Evolutionary conservation across 257 asterid species (phyloP).

Genomic region (Schizonepeta tenuifolia): DNA sequence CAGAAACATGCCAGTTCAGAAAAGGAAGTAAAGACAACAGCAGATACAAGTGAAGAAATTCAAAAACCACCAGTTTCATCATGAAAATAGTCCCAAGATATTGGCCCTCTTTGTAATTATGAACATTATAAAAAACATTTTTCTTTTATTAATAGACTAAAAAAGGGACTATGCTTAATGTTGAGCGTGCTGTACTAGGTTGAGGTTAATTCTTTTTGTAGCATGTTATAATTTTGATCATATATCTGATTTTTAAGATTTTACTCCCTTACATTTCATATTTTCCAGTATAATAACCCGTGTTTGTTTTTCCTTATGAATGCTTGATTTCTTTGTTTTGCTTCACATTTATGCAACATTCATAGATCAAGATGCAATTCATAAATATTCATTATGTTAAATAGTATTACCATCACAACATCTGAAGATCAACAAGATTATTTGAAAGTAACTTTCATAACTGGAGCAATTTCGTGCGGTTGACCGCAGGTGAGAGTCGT

Average conservation of each 20-base stretch:
- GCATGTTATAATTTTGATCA: neutral
- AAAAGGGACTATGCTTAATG: neutral
- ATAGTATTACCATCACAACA: too few relatives aligned
- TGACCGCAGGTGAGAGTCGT: too few relatives aligned
- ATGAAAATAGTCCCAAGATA: conserved; percentile 7
- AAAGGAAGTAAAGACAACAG: conserved; percentile 41
- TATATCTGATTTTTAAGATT: neutral
- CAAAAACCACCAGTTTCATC: conserved; percentile 26
- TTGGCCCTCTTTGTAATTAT: conserved; percentile 34
- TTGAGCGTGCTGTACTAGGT: conserved; percentile 7
- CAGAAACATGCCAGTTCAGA: conserved; percentile 31
- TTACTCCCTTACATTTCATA: too few relatives aligned
- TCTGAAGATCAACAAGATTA: too few relatives aligned
- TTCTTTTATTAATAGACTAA: neutral
- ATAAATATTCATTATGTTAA: too few relatives aligned
- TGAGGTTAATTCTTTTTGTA: conserved; percentile 39
- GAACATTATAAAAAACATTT: neutral
- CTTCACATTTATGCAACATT: too few relatives aligned
- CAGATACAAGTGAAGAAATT: conserved; percentile 32
- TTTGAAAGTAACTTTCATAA: too few relatives aligned
- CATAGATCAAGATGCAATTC: too few relatives aligned
- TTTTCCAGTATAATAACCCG: too few relatives aligned
- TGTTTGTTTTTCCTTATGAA: too few relatives aligned
- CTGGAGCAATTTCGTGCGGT: too few relatives aligned
- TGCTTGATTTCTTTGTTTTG: too few relatives aligned